Percentiles rank a stretch among this genome's conserved stretches.
Evolutionary conservation across 83 land plant genomes (phyloP).

Genomic region (Picea mariana): DNA sequence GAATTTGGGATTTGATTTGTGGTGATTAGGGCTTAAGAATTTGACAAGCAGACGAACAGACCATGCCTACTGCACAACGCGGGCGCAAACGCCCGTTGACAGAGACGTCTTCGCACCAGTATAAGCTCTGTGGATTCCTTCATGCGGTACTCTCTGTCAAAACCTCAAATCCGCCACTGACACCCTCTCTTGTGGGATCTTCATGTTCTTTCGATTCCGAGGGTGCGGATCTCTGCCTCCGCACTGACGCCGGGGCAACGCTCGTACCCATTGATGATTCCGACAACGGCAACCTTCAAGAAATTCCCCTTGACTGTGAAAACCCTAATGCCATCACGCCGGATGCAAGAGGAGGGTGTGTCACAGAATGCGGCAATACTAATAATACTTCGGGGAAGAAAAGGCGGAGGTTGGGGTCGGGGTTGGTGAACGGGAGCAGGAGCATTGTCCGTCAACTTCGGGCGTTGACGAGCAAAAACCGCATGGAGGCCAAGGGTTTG

Average conservation of each 20-base stretch:
- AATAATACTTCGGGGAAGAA: not conserved
- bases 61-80: not conserved
- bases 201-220: slow-evolving; percentile 24
- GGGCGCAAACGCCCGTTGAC: not conserved
- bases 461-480: slow-evolving; percentile 36
- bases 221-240: slow-evolving; percentile 29
- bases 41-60: too few species aligned
- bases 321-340: not conserved
- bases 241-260: slow-evolving; percentile 26
- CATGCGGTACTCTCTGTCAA: slow-evolving; percentile 30
- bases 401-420: slow-evolving; percentile 29
- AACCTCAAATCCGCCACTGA: not conserved
- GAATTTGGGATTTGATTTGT: too few species aligned
- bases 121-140: slow-evolving; percentile 51
- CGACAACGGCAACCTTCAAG: not conserved
- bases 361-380: not conserved
- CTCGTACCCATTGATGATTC: slow-evolving; percentile 15
- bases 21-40: too few species aligned
- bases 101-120: slow-evolving; percentile 13
- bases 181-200: not conserved
- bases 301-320: not conserved
- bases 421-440: slow-evolving; percentile 28
- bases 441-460: slow-evolving; percentile 52
- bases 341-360: not conserved
- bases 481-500: slow-evolving; percentile 40